Evolutionary conservation across 2,329 filamentous ascomycete genomes (phyloP).

Genomic region (Colletotrichum eremochloae): DNA sequence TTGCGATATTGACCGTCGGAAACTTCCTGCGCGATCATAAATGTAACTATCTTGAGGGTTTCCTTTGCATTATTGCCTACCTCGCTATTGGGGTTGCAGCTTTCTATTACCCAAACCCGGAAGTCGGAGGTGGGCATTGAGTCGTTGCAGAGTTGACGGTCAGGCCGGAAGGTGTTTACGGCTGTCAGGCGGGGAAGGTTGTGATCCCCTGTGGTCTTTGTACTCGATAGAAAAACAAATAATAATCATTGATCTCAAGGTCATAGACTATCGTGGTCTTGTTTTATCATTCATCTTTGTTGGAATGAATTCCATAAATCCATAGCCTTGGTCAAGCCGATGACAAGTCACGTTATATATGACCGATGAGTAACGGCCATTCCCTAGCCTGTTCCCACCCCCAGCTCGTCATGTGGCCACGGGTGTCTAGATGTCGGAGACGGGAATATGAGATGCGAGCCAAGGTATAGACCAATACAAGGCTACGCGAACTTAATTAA

Average conservation of each 20-base stretch:
- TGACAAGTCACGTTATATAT: neutral
- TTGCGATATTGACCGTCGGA: conserved; percentile 88
- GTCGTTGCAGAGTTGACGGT: neutral
- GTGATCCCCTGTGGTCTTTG: neutral
- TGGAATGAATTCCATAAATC: no score
- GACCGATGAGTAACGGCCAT: neutral
- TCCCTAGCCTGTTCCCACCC: neutral
- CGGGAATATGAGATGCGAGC: no score
- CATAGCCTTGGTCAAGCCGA: no score
- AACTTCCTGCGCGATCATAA: conserved; percentile 90
- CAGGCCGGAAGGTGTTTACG: neutral
- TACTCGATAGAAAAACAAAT: neutral
- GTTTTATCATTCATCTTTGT: neutral
- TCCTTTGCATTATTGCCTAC: conserved; percentile 80
- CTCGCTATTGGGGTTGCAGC: conserved; percentile 71
- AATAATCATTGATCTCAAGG: neutral
- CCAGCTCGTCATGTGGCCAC: neutral
- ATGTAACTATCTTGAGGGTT: conserved; percentile 90
- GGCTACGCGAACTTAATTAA: neutral
- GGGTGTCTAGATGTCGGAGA: no score
- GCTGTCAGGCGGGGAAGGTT: neutral
- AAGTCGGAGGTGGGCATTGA: conserved; percentile 21
- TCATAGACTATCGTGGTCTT: neutral
- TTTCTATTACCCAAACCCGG: conserved; percentile 66
- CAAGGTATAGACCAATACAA: no score